Base-by-base conservation (phyloP, 2,329 filamentous ascomycete species). In the Alternaria sp. region DNA sequence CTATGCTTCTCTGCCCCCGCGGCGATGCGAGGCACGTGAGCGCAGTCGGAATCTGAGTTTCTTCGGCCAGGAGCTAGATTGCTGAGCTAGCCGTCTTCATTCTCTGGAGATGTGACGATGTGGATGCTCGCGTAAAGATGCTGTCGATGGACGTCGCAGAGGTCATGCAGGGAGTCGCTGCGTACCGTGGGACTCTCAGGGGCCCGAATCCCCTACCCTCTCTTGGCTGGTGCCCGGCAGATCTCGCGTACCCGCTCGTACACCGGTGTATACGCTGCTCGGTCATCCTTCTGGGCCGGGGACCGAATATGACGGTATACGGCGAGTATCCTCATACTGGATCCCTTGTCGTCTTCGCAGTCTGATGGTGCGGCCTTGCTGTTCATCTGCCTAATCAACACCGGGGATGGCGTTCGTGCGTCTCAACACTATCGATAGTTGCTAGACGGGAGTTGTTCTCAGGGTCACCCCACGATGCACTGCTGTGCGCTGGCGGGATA, bases 141-240 rank as follows among this genome's bases (percentile, higher is more conserved):
- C 33, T 30, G 21, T 25, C 37, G 26, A 45, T 46, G 50, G 45
- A 25, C 26, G 50, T 63, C 28, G 55, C 44, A 55, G 33, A 60
- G 20, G 41, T 43, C 44, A 55, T 63, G 61, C 61, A 63, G 57
- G 61, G 57, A 46, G 25, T 41, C n/a, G 21, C 9, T 46, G 30
- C 44, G 56, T 63, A 59, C 55, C 55, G 33, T 60, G 60, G 56
- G 26, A 45, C 43, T 37, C 18, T 20, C 33, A 55, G 26, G 30
- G 44, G 28, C 33, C 25, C 30, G 23, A 18, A 20, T 18, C n/a
- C 18, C 46, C 12, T 44, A 18, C 14, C 33, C 50, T 53, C 50
- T 20, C 15, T 30, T 21, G 9, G 44, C 54, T 49, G 44, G 45
- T 56, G 33, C 33, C 47, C 33, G 47, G 56, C 56, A 37, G 23